Evolutionary conservation across 768 basidiomycete genomes (phyloP).

Genomic region (Tulasnella sp.): DNA sequence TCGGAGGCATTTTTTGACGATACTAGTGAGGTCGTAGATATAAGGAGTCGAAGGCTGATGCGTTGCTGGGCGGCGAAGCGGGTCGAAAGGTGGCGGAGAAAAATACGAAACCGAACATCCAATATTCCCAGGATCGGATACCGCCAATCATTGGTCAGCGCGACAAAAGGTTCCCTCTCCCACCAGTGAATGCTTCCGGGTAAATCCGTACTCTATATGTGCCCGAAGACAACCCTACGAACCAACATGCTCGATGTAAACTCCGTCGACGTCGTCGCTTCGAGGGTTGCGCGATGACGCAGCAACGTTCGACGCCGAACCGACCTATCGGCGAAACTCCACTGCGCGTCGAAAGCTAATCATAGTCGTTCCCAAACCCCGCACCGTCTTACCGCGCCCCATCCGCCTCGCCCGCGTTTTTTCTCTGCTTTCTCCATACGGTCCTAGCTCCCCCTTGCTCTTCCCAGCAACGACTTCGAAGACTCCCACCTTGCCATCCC

Average conservation of each 20-base stretch:
- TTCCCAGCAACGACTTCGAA: too few species aligned
- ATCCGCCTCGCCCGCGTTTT: too few species aligned
- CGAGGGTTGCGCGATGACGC: not conserved
- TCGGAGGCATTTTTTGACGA: slow-evolving; percentile 48
- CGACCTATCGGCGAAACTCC: slow-evolving; percentile 12
- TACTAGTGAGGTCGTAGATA: not conserved
- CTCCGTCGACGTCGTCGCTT: not conserved
- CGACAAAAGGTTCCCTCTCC: too few species aligned
- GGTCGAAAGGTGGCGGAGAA: not conserved
- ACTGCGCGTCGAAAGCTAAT: too few species aligned
- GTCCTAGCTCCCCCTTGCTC: not conserved
- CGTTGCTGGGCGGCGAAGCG: not conserved
- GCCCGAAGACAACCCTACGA: too few species aligned
- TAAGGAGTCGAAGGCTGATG: not conserved
- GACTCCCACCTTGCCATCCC: too few species aligned
- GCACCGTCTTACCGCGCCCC: not conserved
- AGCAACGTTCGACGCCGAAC: not conserved
- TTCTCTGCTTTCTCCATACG: not conserved
- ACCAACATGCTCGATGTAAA: not conserved
- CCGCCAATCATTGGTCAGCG: too few species aligned
- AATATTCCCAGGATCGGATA: not conserved
- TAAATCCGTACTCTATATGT: too few species aligned
- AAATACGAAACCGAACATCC: slow-evolving; percentile 16
- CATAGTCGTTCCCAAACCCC: not conserved
- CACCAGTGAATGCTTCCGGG: too few species aligned